Evolutionary conservation across 192 early-diverging fungal species (phyloP), one percentile per base, ranked within the genome.

Genomic region (Pilaira anomala): DNA sequence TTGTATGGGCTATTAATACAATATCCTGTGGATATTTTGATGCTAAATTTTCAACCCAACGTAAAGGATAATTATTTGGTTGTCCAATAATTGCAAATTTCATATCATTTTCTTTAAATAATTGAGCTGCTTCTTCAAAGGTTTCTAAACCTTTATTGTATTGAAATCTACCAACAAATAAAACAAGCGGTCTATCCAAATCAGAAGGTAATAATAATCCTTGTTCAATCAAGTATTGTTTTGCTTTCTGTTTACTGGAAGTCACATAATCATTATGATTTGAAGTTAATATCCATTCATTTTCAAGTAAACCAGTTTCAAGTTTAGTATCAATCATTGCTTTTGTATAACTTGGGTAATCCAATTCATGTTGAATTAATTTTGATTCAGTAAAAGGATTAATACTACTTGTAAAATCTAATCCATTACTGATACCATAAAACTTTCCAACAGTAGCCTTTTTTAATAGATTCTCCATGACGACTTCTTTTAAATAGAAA

Each of bases 131-230:
- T 1, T 55, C 59, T 7, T 54, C 42, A 48, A 84, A 84, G 49
- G 69, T 77, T 21, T 76, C 78, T 9, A 80, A 66, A 0, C 83
- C 83, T 62, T 84, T 82, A 67, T 80, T 84, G 60, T 80, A 82
- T 61, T 84, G 78, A 63, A 84, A 82, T 11, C 78, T 72, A 19
- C 83, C 83, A 28, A 84, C 69, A 59, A 69, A 84, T 24, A 84
- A 64, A 9, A 82, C 72, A 6, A 84, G 40, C 3, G 76, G 76
- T 18, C 73, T 55, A 11, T 44, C 58, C 5, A 76, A 29, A 57
- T 84, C 83, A 1, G 72, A 29, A n/a, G 63, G 46, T 1, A 49
- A 53, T 33, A 84, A 63, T 0, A 76, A 19, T 1, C 68, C 71
- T 7, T 77, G 66, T 18, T 62, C 68, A 19, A 72, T 60, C 52